Percentiles rank a stretch among this genome's conserved stretches.
Conservation (phyloP, 805 yeast species). For the Blastobotrys robertii region DNA sequence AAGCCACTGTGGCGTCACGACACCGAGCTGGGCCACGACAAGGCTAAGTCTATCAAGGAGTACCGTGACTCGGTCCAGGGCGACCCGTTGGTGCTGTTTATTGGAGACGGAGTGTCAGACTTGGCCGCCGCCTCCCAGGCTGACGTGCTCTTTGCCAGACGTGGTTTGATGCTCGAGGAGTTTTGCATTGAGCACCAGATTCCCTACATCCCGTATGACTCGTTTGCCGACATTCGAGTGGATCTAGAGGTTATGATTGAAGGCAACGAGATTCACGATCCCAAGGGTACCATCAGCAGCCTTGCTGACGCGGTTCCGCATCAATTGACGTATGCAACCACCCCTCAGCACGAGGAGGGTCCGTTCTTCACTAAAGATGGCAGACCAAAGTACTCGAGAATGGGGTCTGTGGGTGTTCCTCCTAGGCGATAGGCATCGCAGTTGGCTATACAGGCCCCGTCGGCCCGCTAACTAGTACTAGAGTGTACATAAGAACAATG, state of each 20-base stretch:
- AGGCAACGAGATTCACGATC: constrained; percentile 6
- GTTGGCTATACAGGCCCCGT: too few relatives aligned
- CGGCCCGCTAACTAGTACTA: too few relatives aligned
- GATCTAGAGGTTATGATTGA: constrained; percentile 25
- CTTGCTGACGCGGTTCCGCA: too few relatives aligned
- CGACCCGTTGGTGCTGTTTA: constrained; percentile 30
- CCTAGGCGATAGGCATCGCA: too few relatives aligned
- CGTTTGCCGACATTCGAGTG: constrained; percentile 31
- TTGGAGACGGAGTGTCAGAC: constrained; percentile 51
- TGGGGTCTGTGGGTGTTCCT: too few relatives aligned
- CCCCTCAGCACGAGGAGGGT: too few relatives aligned
- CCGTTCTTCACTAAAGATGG: too few relatives aligned
- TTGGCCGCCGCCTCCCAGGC: constrained; percentile 37
- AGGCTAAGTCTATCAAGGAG: constrained; percentile 32
- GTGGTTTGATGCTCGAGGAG: constrained; percentile 32
- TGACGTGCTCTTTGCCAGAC: constrained; percentile 35
- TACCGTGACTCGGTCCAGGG: constrained; percentile 20
- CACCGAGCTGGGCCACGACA: constrained; percentile 35
- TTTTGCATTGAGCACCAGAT: constrained; percentile 32
- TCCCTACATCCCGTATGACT: constrained; percentile 34
- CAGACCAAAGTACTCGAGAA: too few relatives aligned
- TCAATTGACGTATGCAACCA: too few relatives aligned
- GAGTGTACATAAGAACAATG: too few relatives aligned
- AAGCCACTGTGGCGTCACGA: constrained; percentile 35
- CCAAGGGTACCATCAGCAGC: too few relatives aligned